Evolutionary conservation across 2,329 filamentous ascomycete species (phyloP).

Genomic region (Leptographium flavum): DNA sequence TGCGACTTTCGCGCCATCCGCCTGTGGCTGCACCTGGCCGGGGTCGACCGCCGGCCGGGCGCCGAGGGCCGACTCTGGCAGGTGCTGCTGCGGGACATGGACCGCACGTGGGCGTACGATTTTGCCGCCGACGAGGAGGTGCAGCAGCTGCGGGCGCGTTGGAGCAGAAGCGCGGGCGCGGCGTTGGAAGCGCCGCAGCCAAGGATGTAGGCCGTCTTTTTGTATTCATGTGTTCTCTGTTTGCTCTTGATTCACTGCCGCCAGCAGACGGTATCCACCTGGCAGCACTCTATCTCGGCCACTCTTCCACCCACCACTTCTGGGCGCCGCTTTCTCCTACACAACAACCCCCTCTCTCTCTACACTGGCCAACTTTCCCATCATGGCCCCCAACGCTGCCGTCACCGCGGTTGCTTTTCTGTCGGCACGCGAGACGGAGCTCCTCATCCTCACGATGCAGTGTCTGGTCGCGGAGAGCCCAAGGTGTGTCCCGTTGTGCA

Average conservation of each 20-base stretch:
- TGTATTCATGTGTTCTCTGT: no score
- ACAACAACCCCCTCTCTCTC: background rate
- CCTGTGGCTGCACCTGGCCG: conserved; percentile 12
- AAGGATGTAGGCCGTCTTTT: no score
- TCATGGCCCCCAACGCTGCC: background rate
- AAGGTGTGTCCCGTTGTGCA: background rate
- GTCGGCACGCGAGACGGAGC: background rate
- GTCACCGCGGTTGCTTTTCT: background rate
- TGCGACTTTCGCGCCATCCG: conserved; percentile 14
- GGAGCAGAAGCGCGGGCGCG: no score
- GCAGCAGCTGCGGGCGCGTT: background rate
- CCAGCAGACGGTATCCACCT: no score
- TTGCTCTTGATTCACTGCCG: no score
- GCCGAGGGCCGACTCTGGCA: conserved; percentile 11
- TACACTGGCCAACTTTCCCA: background rate
- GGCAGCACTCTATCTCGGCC: no score
- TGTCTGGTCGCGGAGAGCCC: conserved; percentile 1
- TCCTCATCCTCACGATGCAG: conserved; percentile 3
- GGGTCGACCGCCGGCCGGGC: conserved; percentile 8
- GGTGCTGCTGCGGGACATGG: conserved; percentile 9
- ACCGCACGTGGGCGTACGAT: conserved; percentile 11
- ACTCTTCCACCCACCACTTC: no score
- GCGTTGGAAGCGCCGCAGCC: no score
- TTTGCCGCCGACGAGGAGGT: conserved; percentile 2
- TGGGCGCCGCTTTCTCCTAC: no score